Conservation (phyloP, 1,284 basidiomycete species). For the Vanrija sp. region DNA sequence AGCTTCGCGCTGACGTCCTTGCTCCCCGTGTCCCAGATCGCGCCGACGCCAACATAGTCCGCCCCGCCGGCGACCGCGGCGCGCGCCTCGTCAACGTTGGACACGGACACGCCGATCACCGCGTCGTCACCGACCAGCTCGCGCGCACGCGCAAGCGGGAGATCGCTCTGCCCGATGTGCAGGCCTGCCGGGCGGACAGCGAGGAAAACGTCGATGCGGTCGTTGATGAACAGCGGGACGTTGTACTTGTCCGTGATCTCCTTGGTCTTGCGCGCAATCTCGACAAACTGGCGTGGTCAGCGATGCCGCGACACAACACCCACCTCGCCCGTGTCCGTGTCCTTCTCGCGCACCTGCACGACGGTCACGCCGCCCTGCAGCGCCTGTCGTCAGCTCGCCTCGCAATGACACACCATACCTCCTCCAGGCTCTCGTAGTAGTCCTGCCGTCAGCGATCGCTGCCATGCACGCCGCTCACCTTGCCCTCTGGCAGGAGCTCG, state of each 20-base stretch:
- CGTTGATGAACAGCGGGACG: constrained; percentile 86
- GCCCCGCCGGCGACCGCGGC: constrained; percentile 56
- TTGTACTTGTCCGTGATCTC: constrained; percentile 72
- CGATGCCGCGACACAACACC: constrained; percentile 9
- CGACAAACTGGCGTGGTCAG: constrained; percentile 61
- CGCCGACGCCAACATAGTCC: constrained; percentile 84
- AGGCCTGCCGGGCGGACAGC: constrained; percentile 73
- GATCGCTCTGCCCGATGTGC: constrained; percentile 88
- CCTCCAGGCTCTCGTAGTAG: constrained; percentile 72
- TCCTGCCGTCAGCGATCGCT: constrained; percentile 51
- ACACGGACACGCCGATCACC: constrained; percentile 79
- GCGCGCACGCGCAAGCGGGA: constrained; percentile 68
- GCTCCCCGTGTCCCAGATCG: constrained; percentile 69
- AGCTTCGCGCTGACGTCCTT: constrained; percentile 61
- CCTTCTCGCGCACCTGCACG: constrained; percentile 85
- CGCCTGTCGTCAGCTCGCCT: constrained; percentile 52
- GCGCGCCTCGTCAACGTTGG: constrained; percentile 62
- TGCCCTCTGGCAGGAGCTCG: constrained; percentile 71
- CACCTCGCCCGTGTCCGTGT: constrained; percentile 71
- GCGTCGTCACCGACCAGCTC: constrained; percentile 64
- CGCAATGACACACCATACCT: constrained; percentile 53
- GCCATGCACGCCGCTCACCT: constrained; percentile 51
- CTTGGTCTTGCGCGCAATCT: constrained; percentile 69
- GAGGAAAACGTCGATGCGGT: constrained; percentile 81
- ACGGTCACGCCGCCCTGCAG: constrained; percentile 81